Evolutionary conservation across 441 rosid genomes (phyloP).

Genomic region (Theobroma grandiflorum): DNA sequence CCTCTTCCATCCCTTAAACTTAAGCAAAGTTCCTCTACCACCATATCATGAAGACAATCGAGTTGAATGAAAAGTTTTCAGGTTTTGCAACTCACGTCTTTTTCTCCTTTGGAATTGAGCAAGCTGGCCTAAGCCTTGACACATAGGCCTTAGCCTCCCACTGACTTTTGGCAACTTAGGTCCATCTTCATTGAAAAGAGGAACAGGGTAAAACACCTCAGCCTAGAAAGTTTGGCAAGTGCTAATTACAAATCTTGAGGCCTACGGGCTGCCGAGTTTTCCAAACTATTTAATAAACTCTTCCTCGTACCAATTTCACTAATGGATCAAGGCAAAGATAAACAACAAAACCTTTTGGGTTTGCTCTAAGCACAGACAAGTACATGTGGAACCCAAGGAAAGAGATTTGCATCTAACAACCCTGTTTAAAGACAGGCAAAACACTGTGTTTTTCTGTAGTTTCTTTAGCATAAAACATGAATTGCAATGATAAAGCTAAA

Average conservation of each 20-base stretch:
- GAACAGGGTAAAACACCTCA: not conserved
- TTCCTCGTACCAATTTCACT: not conserved
- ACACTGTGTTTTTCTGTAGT: not conserved
- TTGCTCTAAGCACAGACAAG: not conserved
- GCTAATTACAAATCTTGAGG: not conserved
- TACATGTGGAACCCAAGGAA: not conserved
- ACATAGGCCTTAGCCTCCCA: not conserved
- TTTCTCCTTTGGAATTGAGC: not conserved
- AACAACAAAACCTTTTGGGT: not conserved
- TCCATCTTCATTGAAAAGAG: not conserved
- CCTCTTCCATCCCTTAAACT: not conserved
- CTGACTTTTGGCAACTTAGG: not conserved
- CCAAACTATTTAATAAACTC: not conserved
- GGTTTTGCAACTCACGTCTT: not conserved
- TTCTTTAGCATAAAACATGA: slow-evolving; percentile 5
- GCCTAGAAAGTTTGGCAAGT: not conserved
- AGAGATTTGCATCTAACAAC: not conserved
- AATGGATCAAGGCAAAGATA: not conserved
- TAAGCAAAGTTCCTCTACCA: no score
- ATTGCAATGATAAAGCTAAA: not conserved
- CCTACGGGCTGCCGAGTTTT: not conserved
- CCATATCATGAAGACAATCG: no score
- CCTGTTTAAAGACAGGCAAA: not conserved
- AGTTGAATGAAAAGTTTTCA: not conserved
- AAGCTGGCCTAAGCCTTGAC: not conserved